A percentile compares a stretch with the other conserved stretches of the same genome.
Evolutionary conservation across 768 basidiomycete genomes (phyloP).

Genomic region (Tricholoma bakamatsutake): DNA sequence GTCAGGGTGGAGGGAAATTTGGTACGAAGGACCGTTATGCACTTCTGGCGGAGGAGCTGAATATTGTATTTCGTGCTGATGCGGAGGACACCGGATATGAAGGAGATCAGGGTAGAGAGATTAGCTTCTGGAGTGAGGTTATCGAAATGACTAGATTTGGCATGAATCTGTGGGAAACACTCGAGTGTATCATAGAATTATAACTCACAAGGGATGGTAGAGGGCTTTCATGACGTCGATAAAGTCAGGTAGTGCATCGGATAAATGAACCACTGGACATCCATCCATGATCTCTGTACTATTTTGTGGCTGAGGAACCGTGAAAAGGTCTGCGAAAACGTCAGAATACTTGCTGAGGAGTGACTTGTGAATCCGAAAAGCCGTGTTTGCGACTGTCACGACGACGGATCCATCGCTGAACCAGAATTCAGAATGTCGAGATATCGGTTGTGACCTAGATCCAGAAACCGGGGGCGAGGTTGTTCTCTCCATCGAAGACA

Average conservation of each 20-base stretch:
- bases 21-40: slow-evolving; percentile 31
- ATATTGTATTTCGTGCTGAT: slow-evolving; percentile 41
- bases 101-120: slow-evolving; percentile 29
- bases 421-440: slow-evolving; percentile 25
- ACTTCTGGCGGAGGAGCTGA: slow-evolving; percentile 29
- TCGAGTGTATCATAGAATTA: background rate
- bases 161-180: background rate
- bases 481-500: background rate
- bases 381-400: slow-evolving; percentile 25
- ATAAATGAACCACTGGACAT: slow-evolving; percentile 29
- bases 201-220: slow-evolving; percentile 23
- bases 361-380: slow-evolving; percentile 35
- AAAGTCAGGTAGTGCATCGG: slow-evolving; percentile 30
- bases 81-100: slow-evolving; percentile 35
- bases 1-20: slow-evolving; percentile 37
- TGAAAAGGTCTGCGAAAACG: slow-evolving; percentile 33
- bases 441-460: background rate
- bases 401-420: slow-evolving; percentile 35
- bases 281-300: slow-evolving; percentile 27
- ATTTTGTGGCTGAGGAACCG: slow-evolving; percentile 27
- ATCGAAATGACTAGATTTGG: slow-evolving; percentile 30
- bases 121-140: slow-evolving; percentile 26
- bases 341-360: slow-evolving; percentile 35
- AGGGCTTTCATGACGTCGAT: slow-evolving; percentile 29
- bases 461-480: background rate